A percentile compares a stretch with the other conserved stretches of the same genome.
These are phyloP conservation scores for Teratosphaeria gauchensis DNA, from an alignment of 2,329 filamentous ascomycete species.

Conservation along the genomic window DNA sequence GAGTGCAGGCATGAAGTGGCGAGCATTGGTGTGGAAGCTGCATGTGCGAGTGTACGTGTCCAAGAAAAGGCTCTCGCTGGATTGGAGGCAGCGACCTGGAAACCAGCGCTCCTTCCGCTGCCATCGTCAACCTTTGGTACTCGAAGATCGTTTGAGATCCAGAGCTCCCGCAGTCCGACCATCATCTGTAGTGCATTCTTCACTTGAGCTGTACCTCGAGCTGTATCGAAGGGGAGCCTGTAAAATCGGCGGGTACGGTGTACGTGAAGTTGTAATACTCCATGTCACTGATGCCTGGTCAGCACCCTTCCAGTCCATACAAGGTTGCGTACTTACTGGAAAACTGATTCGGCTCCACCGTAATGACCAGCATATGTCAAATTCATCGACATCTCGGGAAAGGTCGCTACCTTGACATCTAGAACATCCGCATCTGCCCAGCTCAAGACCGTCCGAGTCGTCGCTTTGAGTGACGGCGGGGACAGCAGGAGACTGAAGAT, in stretches of 20 bases:
- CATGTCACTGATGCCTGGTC: constrained; percentile 21
- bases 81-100: too few species aligned
- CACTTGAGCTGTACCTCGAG: background rate
- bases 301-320: background rate
- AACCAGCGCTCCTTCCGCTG: too few species aligned
- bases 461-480: constrained; percentile 33
- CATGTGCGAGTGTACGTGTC: too few species aligned
- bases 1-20: too few species aligned
- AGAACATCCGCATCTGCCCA: constrained; percentile 44
- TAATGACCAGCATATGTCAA: constrained; percentile 37
- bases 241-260: constrained; percentile 11
- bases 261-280: constrained; percentile 36
- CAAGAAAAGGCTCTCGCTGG: too few species aligned
- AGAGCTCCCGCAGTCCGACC: too few species aligned
- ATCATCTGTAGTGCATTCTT: background rate
- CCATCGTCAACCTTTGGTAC: background rate
- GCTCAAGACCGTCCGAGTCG: constrained; percentile 28
- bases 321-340: constrained; percentile 26
- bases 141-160: background rate
- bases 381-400: constrained; percentile 31
- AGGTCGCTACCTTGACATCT: constrained; percentile 37
- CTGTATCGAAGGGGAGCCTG: background rate
- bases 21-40: too few species aligned
- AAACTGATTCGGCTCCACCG: constrained; percentile 27
- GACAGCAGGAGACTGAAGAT: constrained; percentile 44